A percentile compares a stretch with the other conserved stretches of the same genome.
phyloP scores from a whole-genome alignment of 371 early-diverging fungal species.

The Mucor piriformis region DNA sequence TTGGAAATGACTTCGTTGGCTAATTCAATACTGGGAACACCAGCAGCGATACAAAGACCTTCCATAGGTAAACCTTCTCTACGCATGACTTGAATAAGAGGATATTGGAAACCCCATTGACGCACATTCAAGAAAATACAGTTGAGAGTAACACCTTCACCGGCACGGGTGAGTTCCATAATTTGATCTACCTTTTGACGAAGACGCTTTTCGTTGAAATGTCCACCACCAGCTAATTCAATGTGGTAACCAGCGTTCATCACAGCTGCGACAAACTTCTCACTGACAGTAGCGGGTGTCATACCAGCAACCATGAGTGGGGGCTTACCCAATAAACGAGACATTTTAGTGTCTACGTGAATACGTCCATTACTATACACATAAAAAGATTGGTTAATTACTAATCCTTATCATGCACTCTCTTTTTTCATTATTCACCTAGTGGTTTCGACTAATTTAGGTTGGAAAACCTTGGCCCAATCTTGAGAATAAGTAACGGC shows the following conservation, averaged over 20 bases:
- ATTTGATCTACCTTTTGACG: slow-evolving; percentile 83
- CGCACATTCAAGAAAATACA: slow-evolving; percentile 92
- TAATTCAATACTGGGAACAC: slow-evolving; percentile 92
- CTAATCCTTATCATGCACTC: background rate
- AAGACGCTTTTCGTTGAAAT: slow-evolving; percentile 85
- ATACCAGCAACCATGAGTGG: slow-evolving; percentile 92
- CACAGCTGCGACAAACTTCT: slow-evolving; percentile 80
- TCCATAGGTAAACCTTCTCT: slow-evolving; percentile 92
- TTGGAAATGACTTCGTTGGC: slow-evolving; percentile 83
- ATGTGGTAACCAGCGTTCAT: slow-evolving; percentile 95
- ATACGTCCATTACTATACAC: slow-evolving; percentile 65
- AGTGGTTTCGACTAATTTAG: slow-evolving; percentile 65
- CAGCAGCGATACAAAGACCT: slow-evolving; percentile 90
- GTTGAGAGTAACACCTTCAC: slow-evolving; percentile 90
- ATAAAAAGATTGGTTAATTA: background rate
- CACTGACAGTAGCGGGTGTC: slow-evolving; percentile 85
- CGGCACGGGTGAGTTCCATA: slow-evolving; percentile 77
- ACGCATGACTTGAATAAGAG: slow-evolving; percentile 86
- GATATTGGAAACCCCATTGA: slow-evolving; percentile 97
- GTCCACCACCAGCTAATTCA: slow-evolving; percentile 95
- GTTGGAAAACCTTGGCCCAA: slow-evolving; percentile 91
- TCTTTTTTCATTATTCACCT: slow-evolving; percentile 30
- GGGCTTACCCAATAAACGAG: slow-evolving; percentile 86
- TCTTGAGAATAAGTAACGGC: slow-evolving; percentile 86
- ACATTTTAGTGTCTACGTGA: slow-evolving; percentile 90